These are phyloP conservation scores for Xylaria venustula DNA, from an alignment of 495 filamentous ascomycete species.

Conservation along the genomic window DNA sequence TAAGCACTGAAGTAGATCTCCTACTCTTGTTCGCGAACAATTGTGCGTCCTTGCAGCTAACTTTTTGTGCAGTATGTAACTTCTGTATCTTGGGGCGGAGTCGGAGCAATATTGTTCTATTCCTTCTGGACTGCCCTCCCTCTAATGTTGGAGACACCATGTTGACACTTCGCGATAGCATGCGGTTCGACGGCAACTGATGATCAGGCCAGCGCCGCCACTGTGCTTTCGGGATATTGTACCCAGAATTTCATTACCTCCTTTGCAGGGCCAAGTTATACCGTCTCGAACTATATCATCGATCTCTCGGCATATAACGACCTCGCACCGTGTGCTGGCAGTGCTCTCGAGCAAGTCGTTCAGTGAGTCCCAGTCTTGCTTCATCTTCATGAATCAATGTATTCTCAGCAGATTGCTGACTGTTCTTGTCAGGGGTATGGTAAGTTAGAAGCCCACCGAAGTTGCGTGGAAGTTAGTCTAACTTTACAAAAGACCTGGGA, in stretches of 20 bases:
- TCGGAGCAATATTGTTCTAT: not conserved
- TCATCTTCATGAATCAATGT: not conserved
- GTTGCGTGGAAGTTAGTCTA: constrained; percentile 3
- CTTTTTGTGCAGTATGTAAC: not conserved
- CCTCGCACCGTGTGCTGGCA: constrained; percentile 45
- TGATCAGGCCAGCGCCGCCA: constrained; percentile 43
- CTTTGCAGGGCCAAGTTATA: constrained; percentile 37
- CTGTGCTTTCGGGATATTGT: constrained; percentile 47
- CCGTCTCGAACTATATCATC: constrained; percentile 45
- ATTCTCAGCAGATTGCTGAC: not conserved
- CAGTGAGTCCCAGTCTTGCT: constrained; percentile 24
- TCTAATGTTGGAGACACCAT: not conserved
- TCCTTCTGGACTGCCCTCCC: not conserved
- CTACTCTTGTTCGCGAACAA: not conserved
- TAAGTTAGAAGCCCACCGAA: constrained; percentile 16
- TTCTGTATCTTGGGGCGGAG: no score
- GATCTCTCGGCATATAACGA: constrained; percentile 41
- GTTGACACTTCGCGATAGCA: constrained; percentile 1
- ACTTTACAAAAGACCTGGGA: constrained; percentile 25
- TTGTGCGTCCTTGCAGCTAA: not conserved
- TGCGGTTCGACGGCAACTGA: constrained; percentile 42
- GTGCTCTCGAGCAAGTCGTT: constrained; percentile 39
- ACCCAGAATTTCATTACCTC: constrained; percentile 34
- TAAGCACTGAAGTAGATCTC: constrained; percentile 11
- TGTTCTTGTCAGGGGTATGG: constrained; percentile 33